phyloP scores from a whole-genome alignment of 192 early-diverging fungal genomes.

The Anaeromyces robustus region DNA sequence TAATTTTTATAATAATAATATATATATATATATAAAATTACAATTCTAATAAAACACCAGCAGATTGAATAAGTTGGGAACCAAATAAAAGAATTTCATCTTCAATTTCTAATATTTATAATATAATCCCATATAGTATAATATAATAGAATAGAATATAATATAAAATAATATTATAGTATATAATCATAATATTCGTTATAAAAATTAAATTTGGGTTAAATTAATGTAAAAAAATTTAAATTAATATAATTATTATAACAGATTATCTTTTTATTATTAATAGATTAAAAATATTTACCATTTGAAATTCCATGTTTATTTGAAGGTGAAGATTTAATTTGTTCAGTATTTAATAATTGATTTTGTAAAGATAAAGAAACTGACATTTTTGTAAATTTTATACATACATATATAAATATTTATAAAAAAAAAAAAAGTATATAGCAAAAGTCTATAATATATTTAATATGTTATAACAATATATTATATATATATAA shows the following conservation, averaged over 20 bases:
- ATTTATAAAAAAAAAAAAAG: too few relatives aligned
- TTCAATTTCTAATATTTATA: constrained; percentile 32
- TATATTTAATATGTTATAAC: too few relatives aligned
- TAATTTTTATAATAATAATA: not conserved
- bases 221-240: not conserved
- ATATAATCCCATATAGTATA: too few relatives aligned
- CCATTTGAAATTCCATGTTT: constrained; percentile 15
- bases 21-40: constrained; percentile 14
- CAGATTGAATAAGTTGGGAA: constrained; percentile 66
- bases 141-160: not conserved
- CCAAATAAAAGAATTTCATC: constrained; percentile 55
- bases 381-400: not conserved
- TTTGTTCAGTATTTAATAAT: constrained; percentile 52
- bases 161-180: not conserved
- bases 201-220: constrained; percentile 21
- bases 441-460: too few relatives aligned
- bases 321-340: constrained; percentile 37
- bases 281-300: constrained; percentile 1
- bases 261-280: too few relatives aligned
- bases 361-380: constrained; percentile 62
- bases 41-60: constrained; percentile 64
- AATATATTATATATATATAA: too few relatives aligned
- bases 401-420: too few relatives aligned
- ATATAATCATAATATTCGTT: constrained; percentile 28
- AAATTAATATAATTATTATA: too few relatives aligned